Evolutionary conservation across 176 grass and related monocot species (phyloP).

Genomic region (Typha latifolia): DNA sequence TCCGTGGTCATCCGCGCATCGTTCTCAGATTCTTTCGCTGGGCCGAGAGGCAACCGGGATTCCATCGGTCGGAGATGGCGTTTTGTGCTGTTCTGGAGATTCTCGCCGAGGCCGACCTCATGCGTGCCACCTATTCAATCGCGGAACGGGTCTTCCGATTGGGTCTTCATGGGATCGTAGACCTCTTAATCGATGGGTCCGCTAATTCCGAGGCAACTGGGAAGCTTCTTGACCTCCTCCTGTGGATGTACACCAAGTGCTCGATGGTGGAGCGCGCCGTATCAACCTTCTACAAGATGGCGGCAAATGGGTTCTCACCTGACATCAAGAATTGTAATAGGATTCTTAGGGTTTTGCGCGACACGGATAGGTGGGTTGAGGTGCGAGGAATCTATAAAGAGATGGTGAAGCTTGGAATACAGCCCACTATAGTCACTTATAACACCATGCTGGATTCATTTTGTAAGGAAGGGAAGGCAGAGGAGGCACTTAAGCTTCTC

Average conservation of each 20-base stretch:
- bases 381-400: constrained; percentile 15
- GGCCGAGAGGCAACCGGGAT: constrained; percentile 57
- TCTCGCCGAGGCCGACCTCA: constrained; percentile 29
- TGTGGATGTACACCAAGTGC: constrained; percentile 44
- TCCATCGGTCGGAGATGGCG: constrained; percentile 42
- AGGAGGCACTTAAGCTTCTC: constrained; percentile 33
- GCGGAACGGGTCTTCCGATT: constrained; percentile 38
- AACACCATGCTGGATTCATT: constrained; percentile 60
- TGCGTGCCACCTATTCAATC: constrained; percentile 37
- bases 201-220: neutral
- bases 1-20: constrained; percentile 32
- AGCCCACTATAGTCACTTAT: constrained; percentile 46
- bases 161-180: constrained; percentile 47
- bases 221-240: constrained; percentile 30
- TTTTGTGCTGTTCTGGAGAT: constrained; percentile 51
- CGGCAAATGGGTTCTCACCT: constrained; percentile 21
- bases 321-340: constrained; percentile 42
- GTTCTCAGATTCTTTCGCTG: constrained; percentile 64
- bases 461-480: constrained; percentile 37
- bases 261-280: constrained; percentile 36
- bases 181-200: constrained; percentile 17
- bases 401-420: constrained; percentile 30
- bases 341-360: constrained; percentile 33
- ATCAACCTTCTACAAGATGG: constrained; percentile 48
- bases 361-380: constrained; percentile 28